Conservation (phyloP, 2,329 filamentous ascomycete genomes). For the Penicillium sclerotigenum region DNA sequence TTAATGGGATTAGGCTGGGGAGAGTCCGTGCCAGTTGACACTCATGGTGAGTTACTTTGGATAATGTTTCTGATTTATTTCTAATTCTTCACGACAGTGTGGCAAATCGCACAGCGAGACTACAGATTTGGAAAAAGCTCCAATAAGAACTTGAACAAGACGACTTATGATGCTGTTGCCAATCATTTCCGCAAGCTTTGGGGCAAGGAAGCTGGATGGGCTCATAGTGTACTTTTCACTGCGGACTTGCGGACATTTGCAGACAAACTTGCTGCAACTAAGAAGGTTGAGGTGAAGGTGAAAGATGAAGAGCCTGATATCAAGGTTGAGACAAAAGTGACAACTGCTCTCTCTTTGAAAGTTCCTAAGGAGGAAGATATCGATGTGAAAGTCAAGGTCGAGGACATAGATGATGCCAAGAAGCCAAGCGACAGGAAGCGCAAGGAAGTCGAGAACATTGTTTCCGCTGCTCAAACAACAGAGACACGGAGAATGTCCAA, state of each 20-base stretch:
- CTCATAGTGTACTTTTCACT: constrained; percentile 93
- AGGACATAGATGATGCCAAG: constrained; percentile 12
- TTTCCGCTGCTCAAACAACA: constrained; percentile 23
- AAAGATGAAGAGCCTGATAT: constrained; percentile 29
- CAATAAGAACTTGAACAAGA: constrained; percentile 80
- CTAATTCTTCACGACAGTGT: constrained; percentile 54
- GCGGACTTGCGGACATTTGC: constrained; percentile 86
- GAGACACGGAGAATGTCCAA: constrained; percentile 32
- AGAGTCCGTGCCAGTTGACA: constrained; percentile 92
- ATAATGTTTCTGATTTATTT: not conserved
- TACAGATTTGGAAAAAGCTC: constrained; percentile 87
- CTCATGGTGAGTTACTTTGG: constrained; percentile 58
- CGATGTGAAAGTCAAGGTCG: constrained; percentile 20
- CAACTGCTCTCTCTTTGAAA: constrained; percentile 27
- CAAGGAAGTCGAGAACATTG: constrained; percentile 17
- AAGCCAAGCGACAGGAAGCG: constrained; percentile 17
- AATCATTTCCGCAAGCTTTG: constrained; percentile 86
- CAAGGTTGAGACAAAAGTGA: constrained; percentile 28
- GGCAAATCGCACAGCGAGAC: constrained; percentile 95
- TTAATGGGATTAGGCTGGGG: constrained; percentile 96
- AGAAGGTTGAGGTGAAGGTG: constrained; percentile 37
- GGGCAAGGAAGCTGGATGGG: constrained; percentile 95
- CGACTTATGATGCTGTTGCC: constrained; percentile 83
- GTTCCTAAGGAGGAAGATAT: constrained; percentile 22
- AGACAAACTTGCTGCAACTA: constrained; percentile 52